phyloP scores from a whole-genome alignment of 2,329 filamentous ascomycete species.

The Verticillium albo-atrum region DNA sequence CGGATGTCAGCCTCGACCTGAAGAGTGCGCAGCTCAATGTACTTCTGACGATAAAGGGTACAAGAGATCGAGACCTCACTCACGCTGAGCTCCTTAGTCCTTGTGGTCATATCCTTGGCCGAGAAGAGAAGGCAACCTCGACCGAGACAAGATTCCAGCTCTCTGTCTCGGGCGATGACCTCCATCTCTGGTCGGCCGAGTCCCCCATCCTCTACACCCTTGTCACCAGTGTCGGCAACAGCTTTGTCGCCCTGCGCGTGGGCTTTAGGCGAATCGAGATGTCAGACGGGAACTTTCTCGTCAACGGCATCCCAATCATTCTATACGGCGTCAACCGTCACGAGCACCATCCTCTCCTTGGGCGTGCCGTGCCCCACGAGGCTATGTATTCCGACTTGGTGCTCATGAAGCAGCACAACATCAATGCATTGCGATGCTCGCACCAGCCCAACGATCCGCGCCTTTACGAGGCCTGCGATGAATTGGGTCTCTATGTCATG shows the following conservation, averaged over 20 bases:
- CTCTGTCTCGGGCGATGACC: conserved; percentile 37
- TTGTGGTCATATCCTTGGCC: conserved; percentile 10
- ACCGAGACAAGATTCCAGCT: conserved; percentile 20
- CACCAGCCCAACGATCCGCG: conserved; percentile 60
- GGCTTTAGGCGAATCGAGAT: conserved; percentile 62
- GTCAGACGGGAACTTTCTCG: conserved; percentile 53
- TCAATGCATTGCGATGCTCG: conserved; percentile 65
- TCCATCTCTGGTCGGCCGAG: conserved; percentile 66
- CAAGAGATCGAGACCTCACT: conserved; percentile 4
- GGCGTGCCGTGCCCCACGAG: conserved; percentile 55
- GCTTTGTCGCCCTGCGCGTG: conserved; percentile 46
- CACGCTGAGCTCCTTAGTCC: conserved; percentile 1
- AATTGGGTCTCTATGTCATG: conserved; percentile 60
- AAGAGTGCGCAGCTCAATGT: conserved; percentile 45
- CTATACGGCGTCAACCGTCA: conserved; percentile 69
- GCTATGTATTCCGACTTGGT: conserved; percentile 57
- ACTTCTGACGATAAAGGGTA: conserved; percentile 32
- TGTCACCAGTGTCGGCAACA: conserved; percentile 15
- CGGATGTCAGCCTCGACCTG: conserved; percentile 50
- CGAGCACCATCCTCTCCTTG: conserved; percentile 60
- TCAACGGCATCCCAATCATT: conserved; percentile 61
- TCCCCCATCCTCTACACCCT: conserved; percentile 56
- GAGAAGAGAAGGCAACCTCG: neutral
- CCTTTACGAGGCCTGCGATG: conserved; percentile 57
- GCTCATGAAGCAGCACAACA: conserved; percentile 63